Conservation (phyloP, 176 grass and related monocot species). For the Bolboschoenus planiculmis region DNA sequence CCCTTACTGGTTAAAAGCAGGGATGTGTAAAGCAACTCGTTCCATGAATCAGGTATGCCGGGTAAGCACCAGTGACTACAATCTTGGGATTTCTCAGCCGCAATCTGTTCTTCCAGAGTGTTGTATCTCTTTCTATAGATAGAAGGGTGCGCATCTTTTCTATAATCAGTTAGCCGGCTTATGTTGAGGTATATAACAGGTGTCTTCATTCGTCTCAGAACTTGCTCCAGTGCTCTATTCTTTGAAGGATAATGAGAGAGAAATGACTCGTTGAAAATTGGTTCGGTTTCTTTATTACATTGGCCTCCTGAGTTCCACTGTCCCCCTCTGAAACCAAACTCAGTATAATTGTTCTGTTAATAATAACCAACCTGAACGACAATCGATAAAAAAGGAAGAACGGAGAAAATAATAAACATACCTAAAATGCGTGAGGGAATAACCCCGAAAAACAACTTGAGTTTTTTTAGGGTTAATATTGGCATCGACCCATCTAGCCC, state of each 20-base stretch:
- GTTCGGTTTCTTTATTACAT: slow-evolving; percentile 71
- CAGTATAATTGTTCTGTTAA: not conserved
- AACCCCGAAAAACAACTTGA: slow-evolving; percentile 83
- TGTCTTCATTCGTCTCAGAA: slow-evolving; percentile 57
- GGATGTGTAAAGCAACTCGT: slow-evolving; percentile 71
- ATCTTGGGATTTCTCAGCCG: slow-evolving; percentile 54
- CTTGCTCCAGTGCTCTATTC: slow-evolving; percentile 56
- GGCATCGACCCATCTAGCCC: slow-evolving; percentile 75
- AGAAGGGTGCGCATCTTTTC: slow-evolving; percentile 81
- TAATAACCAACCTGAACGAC: not conserved
- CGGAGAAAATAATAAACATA: not conserved
- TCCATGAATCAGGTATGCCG: slow-evolving; percentile 85
- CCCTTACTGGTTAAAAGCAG: slow-evolving; percentile 66
- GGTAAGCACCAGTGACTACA: slow-evolving; percentile 98
- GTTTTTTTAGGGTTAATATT: slow-evolving; percentile 64
- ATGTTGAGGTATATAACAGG: slow-evolving; percentile 89
- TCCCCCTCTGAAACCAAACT: slow-evolving; percentile 52
- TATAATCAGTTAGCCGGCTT: slow-evolving; percentile 69
- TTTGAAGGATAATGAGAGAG: slow-evolving; percentile 71
- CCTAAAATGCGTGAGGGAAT: slow-evolving; percentile 49
- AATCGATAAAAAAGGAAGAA: not conserved
- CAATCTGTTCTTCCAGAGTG: slow-evolving; percentile 51
- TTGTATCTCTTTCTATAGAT: slow-evolving; percentile 48
- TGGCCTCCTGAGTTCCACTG: slow-evolving; percentile 82
- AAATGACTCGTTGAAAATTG: slow-evolving; percentile 61